These are phyloP conservation scores for Neurospora sp. DNA, from an alignment of 495 filamentous ascomycete genomes.

Conservation along the genomic window DNA sequence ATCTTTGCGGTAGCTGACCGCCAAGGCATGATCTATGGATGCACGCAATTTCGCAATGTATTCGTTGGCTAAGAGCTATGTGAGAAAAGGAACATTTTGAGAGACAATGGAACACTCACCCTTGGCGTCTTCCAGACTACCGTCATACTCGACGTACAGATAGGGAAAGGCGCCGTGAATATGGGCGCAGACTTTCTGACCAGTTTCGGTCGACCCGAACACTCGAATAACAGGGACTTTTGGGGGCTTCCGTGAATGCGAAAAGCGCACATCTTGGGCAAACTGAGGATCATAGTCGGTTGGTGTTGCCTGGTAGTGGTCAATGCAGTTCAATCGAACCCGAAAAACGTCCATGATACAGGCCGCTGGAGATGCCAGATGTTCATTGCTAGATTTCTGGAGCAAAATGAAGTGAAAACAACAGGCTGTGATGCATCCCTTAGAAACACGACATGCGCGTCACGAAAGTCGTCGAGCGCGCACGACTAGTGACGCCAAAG, in stretches of 20 bases:
- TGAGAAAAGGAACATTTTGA: not conserved
- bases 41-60: slow-evolving; percentile 64
- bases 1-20: slow-evolving; percentile 70
- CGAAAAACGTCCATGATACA: slow-evolving; percentile 56
- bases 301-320: slow-evolving; percentile 74
- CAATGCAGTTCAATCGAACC: slow-evolving; percentile 88
- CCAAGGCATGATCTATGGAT: slow-evolving; percentile 78
- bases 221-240: slow-evolving; percentile 81
- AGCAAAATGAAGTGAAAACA: not conserved
- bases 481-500: not conserved
- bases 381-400: not conserved
- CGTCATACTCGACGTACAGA: slow-evolving; percentile 79
- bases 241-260: slow-evolving; percentile 46
- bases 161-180: slow-evolving; percentile 95
- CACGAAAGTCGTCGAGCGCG: not conserved
- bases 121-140: slow-evolving; percentile 51
- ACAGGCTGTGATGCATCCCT: not conserved
- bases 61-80: slow-evolving; percentile 27
- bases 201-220: slow-evolving; percentile 89
- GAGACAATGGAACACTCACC: slow-evolving; percentile 35
- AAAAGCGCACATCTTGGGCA: slow-evolving; percentile 42
- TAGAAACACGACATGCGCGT: not conserved
- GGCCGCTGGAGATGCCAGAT: not conserved
- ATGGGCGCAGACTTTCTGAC: slow-evolving; percentile 94
- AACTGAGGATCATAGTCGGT: slow-evolving; percentile 75